Conservation (phyloP, 192 early-diverging fungal species). For the Coemansia pectinata region DNA sequence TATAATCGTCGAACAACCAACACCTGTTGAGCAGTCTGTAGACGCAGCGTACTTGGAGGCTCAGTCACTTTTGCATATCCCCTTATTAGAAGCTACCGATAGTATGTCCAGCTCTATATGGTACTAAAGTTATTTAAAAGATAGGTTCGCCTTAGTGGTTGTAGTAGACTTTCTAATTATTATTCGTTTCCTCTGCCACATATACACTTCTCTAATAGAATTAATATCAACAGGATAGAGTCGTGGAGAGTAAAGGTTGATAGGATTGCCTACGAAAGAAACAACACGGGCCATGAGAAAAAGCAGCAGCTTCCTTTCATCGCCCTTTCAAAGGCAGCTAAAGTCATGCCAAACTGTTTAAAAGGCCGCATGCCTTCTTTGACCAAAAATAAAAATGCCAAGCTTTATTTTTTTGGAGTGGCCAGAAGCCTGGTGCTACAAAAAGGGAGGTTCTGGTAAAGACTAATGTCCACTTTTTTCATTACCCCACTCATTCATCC, state of each 20-base stretch:
- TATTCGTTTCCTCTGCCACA: neutral
- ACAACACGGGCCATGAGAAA: no score
- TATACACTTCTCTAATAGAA: no score
- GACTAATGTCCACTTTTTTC: neutral
- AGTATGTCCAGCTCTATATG: neutral
- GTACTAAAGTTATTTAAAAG: neutral
- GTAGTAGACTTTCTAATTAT: neutral
- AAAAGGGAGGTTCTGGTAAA: neutral
- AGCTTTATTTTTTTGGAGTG: neutral
- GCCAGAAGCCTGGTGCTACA: neutral
- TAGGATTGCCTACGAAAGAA: no score
- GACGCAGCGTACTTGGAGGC: neutral
- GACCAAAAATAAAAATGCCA: neutral
- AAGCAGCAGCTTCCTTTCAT: no score
- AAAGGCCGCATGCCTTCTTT: neutral
- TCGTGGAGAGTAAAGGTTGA: no score
- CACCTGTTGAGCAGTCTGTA: neutral
- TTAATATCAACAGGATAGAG: no score
- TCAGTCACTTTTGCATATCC: neutral
- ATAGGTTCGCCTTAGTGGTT: neutral
- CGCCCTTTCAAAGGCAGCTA: neutral
- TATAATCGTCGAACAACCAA: neutral
- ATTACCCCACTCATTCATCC: neutral
- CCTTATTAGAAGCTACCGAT: neutral
- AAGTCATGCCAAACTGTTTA: neutral